These are phyloP conservation scores for Diospyros lotus DNA, from an alignment of 148 eudicot genomes.

Conservation along the genomic window DNA sequence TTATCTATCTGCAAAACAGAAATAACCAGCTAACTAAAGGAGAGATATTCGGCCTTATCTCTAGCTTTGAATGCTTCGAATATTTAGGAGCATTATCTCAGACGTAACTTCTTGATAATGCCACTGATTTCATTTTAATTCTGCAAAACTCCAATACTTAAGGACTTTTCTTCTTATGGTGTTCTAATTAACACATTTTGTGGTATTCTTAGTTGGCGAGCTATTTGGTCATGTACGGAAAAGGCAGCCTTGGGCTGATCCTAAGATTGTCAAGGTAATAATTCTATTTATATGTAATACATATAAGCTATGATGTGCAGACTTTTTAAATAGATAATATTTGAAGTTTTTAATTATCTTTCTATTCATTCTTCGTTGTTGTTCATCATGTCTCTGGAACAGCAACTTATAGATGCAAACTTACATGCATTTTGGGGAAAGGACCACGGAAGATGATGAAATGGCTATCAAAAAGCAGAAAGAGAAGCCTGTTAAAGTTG, in stretches of 20 bases:
- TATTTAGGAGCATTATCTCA: too few species aligned
- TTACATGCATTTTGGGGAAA: constrained; percentile 72
- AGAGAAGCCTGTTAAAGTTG: constrained; percentile 83
- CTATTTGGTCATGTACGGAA: constrained; percentile 77
- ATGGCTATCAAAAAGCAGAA: constrained; percentile 87
- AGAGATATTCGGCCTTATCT: too few species aligned
- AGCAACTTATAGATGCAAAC: constrained; percentile 76
- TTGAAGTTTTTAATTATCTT: too few species aligned
- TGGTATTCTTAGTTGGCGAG: constrained; percentile 59
- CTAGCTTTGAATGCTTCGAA: too few species aligned
- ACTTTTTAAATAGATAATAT: not conserved
- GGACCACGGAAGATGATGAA: constrained; percentile 93
- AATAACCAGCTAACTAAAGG: too few species aligned
- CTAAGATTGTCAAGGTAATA: constrained; percentile 83
- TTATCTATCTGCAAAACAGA: too few species aligned
- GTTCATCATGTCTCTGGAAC: constrained; percentile 17
- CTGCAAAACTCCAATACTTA: too few species aligned
- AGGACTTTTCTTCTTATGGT: too few species aligned
- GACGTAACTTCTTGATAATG: too few species aligned
- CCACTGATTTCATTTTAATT: too few species aligned
- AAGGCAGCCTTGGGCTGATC: constrained; percentile 98
- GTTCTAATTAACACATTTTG: constrained; percentile 1
- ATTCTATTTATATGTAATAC: not conserved
- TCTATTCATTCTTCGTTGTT: constrained; percentile 5
- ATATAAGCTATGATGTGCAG: too few species aligned